Evolutionary conservation across 2,329 filamentous ascomycete species (phyloP).

Genomic region (Arthroderma sp.): DNA sequence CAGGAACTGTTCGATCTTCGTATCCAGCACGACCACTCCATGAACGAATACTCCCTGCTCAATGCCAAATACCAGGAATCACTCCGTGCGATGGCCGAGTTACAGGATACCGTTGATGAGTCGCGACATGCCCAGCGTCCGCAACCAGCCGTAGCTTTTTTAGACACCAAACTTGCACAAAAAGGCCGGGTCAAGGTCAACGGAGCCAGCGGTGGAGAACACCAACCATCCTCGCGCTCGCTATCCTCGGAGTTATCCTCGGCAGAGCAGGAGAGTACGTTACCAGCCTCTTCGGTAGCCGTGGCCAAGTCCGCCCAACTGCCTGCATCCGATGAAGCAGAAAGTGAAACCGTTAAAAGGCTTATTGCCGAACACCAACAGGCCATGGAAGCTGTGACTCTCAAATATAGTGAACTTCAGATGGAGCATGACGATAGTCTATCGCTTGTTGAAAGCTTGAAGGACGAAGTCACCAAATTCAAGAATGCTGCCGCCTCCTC

Average conservation of each 20-base stretch:
- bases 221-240: slow-evolving; percentile 71
- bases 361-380: slow-evolving; percentile 66
- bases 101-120: slow-evolving; percentile 68
- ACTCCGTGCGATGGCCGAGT: slow-evolving; percentile 64
- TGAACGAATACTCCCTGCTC: slow-evolving; percentile 69
- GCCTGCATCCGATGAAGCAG: slow-evolving; percentile 31
- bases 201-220: slow-evolving; percentile 55
- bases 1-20: slow-evolving; percentile 85
- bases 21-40: slow-evolving; percentile 74
- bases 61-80: slow-evolving; percentile 85
- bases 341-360: slow-evolving; percentile 59
- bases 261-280: slow-evolving; percentile 45
- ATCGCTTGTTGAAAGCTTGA: slow-evolving; percentile 80
- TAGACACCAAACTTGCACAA: slow-evolving; percentile 64
- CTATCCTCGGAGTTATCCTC: slow-evolving; percentile 90
- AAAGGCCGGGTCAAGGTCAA: slow-evolving; percentile 54
- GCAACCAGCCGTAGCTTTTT: slow-evolving; percentile 34
- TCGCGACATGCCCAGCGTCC: slow-evolving; percentile 41
- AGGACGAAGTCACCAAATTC: slow-evolving; percentile 71
- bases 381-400: slow-evolving; percentile 58
- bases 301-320: slow-evolving; percentile 19
- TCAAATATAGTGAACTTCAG: slow-evolving; percentile 74
- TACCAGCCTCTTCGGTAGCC: slow-evolving; percentile 55
- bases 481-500: slow-evolving; percentile 44
- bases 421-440: slow-evolving; percentile 69